Evolutionary conservation across 139 green algal genomes (phyloP).

Genomic region (Chlamydomonas schloesseri): DNA sequence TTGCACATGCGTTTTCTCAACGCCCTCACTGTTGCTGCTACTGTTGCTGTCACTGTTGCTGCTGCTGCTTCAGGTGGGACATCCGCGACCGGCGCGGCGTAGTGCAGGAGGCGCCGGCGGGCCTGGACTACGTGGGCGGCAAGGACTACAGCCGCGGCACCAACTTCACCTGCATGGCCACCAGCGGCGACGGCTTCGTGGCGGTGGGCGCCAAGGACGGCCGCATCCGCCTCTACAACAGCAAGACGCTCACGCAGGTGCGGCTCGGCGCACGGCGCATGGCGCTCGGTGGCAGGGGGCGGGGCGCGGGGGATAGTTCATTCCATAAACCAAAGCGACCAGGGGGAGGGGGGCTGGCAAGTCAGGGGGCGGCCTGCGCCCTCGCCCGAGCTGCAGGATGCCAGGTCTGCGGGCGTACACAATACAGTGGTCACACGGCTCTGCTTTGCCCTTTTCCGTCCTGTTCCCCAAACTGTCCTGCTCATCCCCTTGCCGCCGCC

Average conservation of each 20-base stretch:
- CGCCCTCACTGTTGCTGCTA: too few species aligned
- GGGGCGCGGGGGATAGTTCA: neutral
- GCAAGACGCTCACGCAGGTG: constrained; percentile 75
- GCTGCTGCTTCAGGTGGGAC: constrained; percentile 84
- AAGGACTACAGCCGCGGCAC: constrained; percentile 91
- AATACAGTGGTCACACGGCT: too few species aligned
- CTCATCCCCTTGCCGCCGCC: too few species aligned
- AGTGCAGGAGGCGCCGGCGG: constrained; percentile 70
- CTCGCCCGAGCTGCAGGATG: too few species aligned
- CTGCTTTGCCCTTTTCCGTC: too few species aligned
- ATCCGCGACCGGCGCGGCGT: constrained; percentile 70
- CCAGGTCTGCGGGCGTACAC: too few species aligned
- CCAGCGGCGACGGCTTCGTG: constrained; percentile 87
- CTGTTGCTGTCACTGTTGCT: too few species aligned
- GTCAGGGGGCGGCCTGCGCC: too few species aligned
- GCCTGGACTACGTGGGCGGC: constrained; percentile 76
- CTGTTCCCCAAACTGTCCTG: too few species aligned
- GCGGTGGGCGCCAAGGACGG: constrained; percentile 91
- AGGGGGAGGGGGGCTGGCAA: too few species aligned
- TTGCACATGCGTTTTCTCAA: too few species aligned
- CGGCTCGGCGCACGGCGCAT: neutral
- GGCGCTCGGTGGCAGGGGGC: neutral
- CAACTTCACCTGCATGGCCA: constrained; percentile 90
- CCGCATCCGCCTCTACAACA: constrained; percentile 89
- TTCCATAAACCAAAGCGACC: too few species aligned